Conservation (phyloP, 257 asterid genomes). For the Leptodermis oblonga region DNA sequence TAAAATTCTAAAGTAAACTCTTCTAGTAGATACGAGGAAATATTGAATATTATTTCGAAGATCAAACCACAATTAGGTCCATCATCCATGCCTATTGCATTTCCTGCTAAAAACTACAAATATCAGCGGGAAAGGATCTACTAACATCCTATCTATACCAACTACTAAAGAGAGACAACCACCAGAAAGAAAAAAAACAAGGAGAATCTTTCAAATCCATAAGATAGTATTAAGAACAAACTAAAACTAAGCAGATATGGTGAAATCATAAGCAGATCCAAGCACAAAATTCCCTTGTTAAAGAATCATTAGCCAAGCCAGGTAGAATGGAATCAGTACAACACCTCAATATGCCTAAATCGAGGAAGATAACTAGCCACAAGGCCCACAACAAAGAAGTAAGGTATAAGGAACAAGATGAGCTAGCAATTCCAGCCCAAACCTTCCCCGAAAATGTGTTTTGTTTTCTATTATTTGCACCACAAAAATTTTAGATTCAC, state of each 20-base stretch:
- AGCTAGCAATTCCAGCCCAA: conserved; percentile 7
- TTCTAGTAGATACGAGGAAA: too few species aligned
- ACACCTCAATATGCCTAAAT: background rate
- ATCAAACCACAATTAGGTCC: background rate
- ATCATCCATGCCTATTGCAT: background rate
- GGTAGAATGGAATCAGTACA: background rate
- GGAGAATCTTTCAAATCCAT: too few species aligned
- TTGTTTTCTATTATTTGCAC: conserved; percentile 16
- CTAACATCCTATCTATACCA: too few species aligned
- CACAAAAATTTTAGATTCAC: conserved; percentile 13
- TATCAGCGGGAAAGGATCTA: too few species aligned
- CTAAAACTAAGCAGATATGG: background rate
- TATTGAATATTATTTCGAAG: too few species aligned
- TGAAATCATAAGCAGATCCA: background rate
- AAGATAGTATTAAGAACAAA: background rate
- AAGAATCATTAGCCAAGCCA: background rate
- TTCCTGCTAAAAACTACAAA: background rate
- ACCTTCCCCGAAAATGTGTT: background rate
- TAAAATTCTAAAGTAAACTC: too few species aligned
- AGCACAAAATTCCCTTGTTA: background rate
- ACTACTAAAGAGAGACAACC: too few species aligned
- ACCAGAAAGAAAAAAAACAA: too few species aligned
- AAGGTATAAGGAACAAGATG: background rate
- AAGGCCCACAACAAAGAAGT: background rate
- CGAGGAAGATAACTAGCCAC: background rate